Base-by-base conservation (phyloP, 352 stramenopile genomes). In the Pythium phragmiticola region DNA sequence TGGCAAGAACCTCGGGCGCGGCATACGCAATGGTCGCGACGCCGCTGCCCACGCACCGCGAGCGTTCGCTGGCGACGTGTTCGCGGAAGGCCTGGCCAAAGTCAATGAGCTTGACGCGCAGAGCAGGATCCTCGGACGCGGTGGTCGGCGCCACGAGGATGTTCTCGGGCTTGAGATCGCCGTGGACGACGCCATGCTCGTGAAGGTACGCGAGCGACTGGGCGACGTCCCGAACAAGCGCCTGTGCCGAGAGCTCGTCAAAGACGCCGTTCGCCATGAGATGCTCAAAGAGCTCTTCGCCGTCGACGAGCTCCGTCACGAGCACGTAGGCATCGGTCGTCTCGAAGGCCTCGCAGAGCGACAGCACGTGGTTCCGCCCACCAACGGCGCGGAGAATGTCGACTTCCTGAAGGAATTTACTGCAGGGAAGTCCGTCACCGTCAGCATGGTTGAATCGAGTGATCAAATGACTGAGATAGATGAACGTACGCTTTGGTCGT, bases 71-170 rank as follows among this genome's bases (percentile, higher is more conserved):
- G 21, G 41, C 23, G 12, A 56, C 54, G 43, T 68, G 46, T n/a
- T 64, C 62, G 14, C 63, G 67, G 50, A 74, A 74, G n/a, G 80
- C 83, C 23, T 98, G 74, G 8, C 77, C 77, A 64, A 86, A 86
- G 59, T 86, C 77, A 21, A 82, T 80, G 26, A 86, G 71, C 37
- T 78, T 78, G 12, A 98, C 58, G 9, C 43, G 43, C 2, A 42
- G 59, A 17, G 26, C 37, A 45, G 57, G 34, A 13, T 39, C 34
- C 7, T 39, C 34, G 11, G 34, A 9, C 2, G 34, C 51, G 1
- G 53, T 12, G 11, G 59, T 33, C 13, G 47, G 47, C 26, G 47
- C 36, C 2, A 76, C 56, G 11, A 77, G 41, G 50, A 77, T 73
- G 60, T 77, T 77, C 48, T 77, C 71, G 19, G 71, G 71, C 50